Conservation (phyloP, 1,284 basidiomycete species). For the Entoloma clypeatum region DNA sequence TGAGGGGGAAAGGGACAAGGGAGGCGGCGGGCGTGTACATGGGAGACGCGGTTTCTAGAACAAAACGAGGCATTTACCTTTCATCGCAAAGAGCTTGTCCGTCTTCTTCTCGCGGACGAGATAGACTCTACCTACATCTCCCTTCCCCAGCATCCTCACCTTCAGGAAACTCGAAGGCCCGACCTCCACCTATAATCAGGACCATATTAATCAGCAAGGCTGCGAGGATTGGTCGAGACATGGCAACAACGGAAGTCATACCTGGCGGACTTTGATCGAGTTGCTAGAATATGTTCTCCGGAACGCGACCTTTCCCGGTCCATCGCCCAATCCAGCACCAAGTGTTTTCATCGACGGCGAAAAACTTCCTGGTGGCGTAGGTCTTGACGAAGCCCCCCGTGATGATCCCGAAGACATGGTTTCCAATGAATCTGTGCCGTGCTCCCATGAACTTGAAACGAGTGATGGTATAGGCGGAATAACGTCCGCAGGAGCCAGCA, state of each 20-base stretch:
- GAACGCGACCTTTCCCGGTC: constrained; percentile 71
- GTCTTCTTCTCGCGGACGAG: constrained; percentile 95
- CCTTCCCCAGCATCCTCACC: constrained; percentile 92
- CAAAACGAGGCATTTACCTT: constrained; percentile 55
- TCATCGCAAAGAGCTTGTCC: constrained; percentile 93
- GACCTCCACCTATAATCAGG: constrained; percentile 72
- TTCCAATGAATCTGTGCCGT: constrained; percentile 66
- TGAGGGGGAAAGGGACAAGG: neutral
- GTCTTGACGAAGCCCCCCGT: constrained; percentile 41
- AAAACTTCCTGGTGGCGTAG: constrained; percentile 22
- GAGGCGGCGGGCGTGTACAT: constrained; percentile 18
- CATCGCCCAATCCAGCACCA: constrained; percentile 40
- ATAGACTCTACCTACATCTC: constrained; percentile 95
- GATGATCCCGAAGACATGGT: constrained; percentile 72
- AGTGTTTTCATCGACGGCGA: constrained; percentile 39
- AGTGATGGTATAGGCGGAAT: constrained; percentile 48
- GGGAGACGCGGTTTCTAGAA: constrained; percentile 21
- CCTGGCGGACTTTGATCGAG: constrained; percentile 91
- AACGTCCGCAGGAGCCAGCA: constrained; percentile 63
- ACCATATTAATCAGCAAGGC: constrained; percentile 23
- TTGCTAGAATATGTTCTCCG: constrained; percentile 95
- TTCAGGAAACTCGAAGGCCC: constrained; percentile 89
- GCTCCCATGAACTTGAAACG: constrained; percentile 46
- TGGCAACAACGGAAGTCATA: constrained; percentile 34
- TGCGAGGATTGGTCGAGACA: constrained; percentile 2